Conservation (phyloP, 176 grass and related monocot genomes). For the Urochloa ruziziensis region DNA sequence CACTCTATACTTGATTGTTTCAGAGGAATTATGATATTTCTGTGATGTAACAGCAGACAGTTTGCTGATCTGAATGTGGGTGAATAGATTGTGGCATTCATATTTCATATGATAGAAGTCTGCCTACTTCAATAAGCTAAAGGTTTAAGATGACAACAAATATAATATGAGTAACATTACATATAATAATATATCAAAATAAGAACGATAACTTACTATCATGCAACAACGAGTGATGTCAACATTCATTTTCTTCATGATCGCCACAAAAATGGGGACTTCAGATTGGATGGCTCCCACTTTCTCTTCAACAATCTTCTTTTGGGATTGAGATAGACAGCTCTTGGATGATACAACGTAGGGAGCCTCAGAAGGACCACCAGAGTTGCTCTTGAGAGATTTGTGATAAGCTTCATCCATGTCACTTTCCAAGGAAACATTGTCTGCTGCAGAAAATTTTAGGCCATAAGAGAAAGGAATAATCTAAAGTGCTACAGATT, state of each 20-base stretch:
- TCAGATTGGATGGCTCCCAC: background rate
- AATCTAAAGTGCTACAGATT: background rate
- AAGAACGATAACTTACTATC: background rate
- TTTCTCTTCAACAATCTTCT: slow-evolving; percentile 1
- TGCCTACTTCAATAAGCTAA: background rate
- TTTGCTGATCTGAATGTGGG: background rate
- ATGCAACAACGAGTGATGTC: background rate
- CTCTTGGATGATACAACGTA: background rate
- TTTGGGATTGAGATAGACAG: background rate
- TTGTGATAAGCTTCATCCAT: background rate
- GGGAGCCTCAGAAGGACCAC: background rate
- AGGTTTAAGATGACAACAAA: background rate
- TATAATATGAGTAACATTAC: too few relatives aligned
- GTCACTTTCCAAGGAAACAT: background rate
- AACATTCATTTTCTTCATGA: background rate
- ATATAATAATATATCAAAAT: background rate
- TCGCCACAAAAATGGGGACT: background rate
- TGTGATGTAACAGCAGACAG: background rate
- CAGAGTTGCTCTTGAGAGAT: background rate
- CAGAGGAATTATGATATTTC: background rate
- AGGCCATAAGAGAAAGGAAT: background rate
- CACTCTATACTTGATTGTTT: background rate
- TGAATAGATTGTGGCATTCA: background rate
- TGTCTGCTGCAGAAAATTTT: background rate
- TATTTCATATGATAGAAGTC: background rate